A percentile compares a stretch with the other conserved stretches of the same genome.
phyloP scores from a whole-genome alignment of 2,329 filamentous ascomycete genomes.

The Xylariaceae sp. region DNA sequence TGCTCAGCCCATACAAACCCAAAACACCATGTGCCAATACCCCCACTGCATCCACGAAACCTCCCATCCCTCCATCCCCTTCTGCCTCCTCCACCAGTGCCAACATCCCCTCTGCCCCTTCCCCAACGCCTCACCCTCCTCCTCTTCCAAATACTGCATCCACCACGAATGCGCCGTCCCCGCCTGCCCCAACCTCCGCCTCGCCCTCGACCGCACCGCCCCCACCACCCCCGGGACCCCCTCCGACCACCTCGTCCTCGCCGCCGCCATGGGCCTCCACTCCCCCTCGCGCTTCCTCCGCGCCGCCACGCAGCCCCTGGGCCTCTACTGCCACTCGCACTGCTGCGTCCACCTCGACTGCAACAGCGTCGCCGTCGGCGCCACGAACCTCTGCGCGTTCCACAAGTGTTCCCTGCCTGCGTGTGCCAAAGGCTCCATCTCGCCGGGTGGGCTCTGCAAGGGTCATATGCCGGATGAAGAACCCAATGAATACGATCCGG shows the following conservation, averaged over 20 bases:
- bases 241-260: not conserved
- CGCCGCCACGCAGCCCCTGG: too few relatives aligned
- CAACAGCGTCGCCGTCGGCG: too few relatives aligned
- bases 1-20: too few relatives aligned
- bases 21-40: too few relatives aligned
- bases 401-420: too few relatives aligned
- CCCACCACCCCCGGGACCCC: not conserved
- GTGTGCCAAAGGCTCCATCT: not conserved
- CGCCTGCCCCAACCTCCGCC: slow-evolving; percentile 6
- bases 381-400: too few relatives aligned
- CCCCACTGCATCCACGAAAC: too few relatives aligned
- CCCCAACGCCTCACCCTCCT: not conserved
- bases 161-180: slow-evolving; percentile 3
- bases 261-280: not conserved
- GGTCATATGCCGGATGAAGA: not conserved
- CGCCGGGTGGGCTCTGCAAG: not conserved
- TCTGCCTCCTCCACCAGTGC: too few relatives aligned
- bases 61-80: too few relatives aligned
- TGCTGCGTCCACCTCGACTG: too few relatives aligned
- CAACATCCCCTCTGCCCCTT: too few relatives aligned
- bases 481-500: not conserved
- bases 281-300: not conserved
- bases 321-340: too few relatives aligned
- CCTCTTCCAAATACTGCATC: not conserved
- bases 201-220: not conserved